phyloP scores from a whole-genome alignment of 306 rosid genomes.

The Quercus berberidifolia region DNA sequence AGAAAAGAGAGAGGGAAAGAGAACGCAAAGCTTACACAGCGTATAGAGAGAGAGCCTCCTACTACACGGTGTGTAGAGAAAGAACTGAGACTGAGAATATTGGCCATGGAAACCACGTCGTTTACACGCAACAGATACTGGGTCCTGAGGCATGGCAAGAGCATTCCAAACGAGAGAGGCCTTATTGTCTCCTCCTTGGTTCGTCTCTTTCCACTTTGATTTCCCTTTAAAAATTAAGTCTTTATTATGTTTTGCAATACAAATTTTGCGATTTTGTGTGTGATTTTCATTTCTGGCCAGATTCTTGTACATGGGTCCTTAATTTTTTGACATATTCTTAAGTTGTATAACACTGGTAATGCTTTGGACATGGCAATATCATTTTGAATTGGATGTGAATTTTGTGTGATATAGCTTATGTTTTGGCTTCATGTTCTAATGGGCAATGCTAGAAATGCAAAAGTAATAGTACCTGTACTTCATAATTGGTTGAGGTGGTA shows the following conservation, averaged over 20 bases:
- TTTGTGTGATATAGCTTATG: not conserved
- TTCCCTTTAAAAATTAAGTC: not conserved
- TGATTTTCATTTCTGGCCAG: not conserved
- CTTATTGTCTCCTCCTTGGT: slow-evolving; percentile 81
- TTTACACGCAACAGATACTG: slow-evolving; percentile 56
- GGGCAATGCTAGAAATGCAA: not conserved
- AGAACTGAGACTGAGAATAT: not conserved
- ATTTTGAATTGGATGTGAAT: too few relatives aligned
- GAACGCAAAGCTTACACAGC: too few relatives aligned
- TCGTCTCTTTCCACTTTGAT: not conserved
- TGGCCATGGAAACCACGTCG: slow-evolving; percentile 35
- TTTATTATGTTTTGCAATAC: not conserved
- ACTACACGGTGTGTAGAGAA: too few relatives aligned
- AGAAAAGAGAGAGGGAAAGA: too few relatives aligned
- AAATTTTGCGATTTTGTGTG: not conserved
- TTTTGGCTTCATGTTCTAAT: not conserved
- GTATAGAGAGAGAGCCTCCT: too few relatives aligned
- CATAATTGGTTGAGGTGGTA: too few relatives aligned
- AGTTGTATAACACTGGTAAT: not conserved
- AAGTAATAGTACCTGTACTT: too few relatives aligned
- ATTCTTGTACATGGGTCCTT: not conserved
- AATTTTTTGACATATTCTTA: not conserved
- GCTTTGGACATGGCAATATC: not conserved
- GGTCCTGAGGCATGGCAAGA: slow-evolving; percentile 86
- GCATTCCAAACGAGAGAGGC: slow-evolving; percentile 86